Evolutionary conservation across 192 early-diverging fungal genomes (phyloP), one percentile per base, ranked within the genome.

Genomic region (Gaertneriomyces sp.): DNA sequence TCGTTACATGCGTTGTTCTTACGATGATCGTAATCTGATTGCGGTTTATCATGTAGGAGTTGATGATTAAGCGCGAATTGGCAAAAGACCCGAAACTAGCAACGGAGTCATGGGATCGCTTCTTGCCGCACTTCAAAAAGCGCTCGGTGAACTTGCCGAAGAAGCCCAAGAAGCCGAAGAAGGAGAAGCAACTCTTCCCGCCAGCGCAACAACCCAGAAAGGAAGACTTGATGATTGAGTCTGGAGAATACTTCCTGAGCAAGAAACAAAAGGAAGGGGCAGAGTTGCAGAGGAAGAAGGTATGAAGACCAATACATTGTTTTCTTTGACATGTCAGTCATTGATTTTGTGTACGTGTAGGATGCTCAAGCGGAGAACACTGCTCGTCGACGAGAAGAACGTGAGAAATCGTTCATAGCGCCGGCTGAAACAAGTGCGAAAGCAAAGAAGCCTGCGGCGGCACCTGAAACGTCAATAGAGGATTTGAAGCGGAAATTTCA

Each of bases 51-150:
- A 33, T 33, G 45, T 69, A 92, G 88, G 93, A 96, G 74, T 73
- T 99, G 45, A 99, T 99, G 96, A 98, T 99, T 63, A 94, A 95
- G 66, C 87, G 94, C 50, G 96, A 99, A 74, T 74, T 99, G 51
- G 93, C 95, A 12, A 98, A 97, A 72, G 96, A 99, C 76, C 90
- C 91, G 0, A 95, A 96, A 59, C 76, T 99, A 63, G 89, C 88
- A 12, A 83, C 88, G 42, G 95, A 97, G 74, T 91, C 89, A 6
- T 99, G 96, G 96, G 96, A 99, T 60, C 80, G 96, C 19, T 99
- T 99, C 77, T 78, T 98, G 57, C 96, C 96, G 7, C 81, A 95
- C 57, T 99, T 99, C 84, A 93, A 93, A 73, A 95, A 95, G 81
- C 82, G 87, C 73, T 93, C 94, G 53, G 73, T 84, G 63, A 87